Evolutionary conservation across 345 rosid genomes (phyloP).

Genomic region (Rhodamnia argentea): DNA sequence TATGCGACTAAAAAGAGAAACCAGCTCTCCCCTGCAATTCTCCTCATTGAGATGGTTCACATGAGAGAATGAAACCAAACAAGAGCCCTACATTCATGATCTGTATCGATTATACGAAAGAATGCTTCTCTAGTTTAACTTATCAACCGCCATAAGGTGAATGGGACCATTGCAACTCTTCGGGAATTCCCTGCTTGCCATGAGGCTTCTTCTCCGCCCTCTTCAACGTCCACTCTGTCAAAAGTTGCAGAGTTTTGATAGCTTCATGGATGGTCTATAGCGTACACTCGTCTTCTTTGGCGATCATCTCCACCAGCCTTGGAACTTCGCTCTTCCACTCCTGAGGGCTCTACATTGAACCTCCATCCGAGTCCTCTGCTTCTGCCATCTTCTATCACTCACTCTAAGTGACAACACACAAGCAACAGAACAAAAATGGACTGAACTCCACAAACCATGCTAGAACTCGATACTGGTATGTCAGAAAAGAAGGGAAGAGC

Average conservation of each 20-base stretch:
- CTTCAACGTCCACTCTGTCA: slow-evolving; percentile 6
- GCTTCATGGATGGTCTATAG: slow-evolving; percentile 18
- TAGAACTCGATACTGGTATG: neutral
- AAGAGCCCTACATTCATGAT: neutral
- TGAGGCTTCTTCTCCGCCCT: slow-evolving; percentile 6
- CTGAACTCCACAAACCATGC: neutral
- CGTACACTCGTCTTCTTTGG: slow-evolving; percentile 20
- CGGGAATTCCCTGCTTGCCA: slow-evolving; percentile 9
- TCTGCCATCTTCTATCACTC: neutral
- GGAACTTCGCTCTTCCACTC: slow-evolving; percentile 30
- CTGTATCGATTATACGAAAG: neutral
- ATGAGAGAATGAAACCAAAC: neutral
- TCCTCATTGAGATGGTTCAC: neutral
- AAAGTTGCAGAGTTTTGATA: neutral
- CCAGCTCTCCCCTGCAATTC: neutral
- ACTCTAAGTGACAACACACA: neutral
- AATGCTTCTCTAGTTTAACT: neutral
- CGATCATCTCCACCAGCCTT: slow-evolving; percentile 16
- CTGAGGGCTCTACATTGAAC: neutral
- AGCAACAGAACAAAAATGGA: neutral
- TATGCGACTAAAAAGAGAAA: neutral
- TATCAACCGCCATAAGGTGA: neutral
- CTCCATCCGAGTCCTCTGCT: neutral
- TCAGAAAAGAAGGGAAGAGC: neutral
- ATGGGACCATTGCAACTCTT: slow-evolving; percentile 6